Evolutionary conservation across 1,284 basidiomycete genomes (phyloP).

Genomic region (Trametes pubescens): DNA sequence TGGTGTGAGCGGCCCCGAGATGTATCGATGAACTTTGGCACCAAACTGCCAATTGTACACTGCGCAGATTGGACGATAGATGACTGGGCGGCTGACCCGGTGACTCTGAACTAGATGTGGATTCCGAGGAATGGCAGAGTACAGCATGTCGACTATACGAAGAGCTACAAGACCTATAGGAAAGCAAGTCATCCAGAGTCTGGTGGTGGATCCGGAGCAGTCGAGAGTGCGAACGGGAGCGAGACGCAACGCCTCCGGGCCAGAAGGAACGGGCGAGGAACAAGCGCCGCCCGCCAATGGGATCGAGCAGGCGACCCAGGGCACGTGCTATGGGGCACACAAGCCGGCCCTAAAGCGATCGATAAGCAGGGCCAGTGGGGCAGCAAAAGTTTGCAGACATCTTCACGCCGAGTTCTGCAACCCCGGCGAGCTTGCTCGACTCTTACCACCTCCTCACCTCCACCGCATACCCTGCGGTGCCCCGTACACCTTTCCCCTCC

Average conservation of each 20-base stretch:
- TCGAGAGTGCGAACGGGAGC: constrained; percentile 12
- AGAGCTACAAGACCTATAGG: too few species aligned
- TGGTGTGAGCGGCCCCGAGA: not conserved
- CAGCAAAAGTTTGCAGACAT: constrained; percentile 37
- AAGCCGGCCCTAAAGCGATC: constrained; percentile 47
- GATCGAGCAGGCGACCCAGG: not conserved
- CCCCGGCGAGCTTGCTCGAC: constrained; percentile 41
- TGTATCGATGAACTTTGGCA: not conserved
- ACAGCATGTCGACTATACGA: too few species aligned
- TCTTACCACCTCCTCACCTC: constrained; percentile 34
- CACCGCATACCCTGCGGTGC: constrained; percentile 39
- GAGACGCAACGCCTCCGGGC: not conserved
- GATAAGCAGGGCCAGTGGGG: constrained; percentile 40
- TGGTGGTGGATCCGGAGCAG: constrained; percentile 12
- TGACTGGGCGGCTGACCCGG: constrained; percentile 6
- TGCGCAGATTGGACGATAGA: not conserved
- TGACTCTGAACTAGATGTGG: not conserved
- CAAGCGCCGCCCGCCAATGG: constrained; percentile 14
- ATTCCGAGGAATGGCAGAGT: not conserved
- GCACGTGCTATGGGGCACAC: constrained; percentile 26
- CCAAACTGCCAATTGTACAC: not conserved
- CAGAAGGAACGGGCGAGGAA: not conserved
- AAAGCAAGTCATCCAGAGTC: not conserved
- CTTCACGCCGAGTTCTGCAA: constrained; percentile 39
- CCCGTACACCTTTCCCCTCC: constrained; percentile 36